Conservation (phyloP, 768 basidiomycete species). For the Asterophora lycoperdoides region DNA sequence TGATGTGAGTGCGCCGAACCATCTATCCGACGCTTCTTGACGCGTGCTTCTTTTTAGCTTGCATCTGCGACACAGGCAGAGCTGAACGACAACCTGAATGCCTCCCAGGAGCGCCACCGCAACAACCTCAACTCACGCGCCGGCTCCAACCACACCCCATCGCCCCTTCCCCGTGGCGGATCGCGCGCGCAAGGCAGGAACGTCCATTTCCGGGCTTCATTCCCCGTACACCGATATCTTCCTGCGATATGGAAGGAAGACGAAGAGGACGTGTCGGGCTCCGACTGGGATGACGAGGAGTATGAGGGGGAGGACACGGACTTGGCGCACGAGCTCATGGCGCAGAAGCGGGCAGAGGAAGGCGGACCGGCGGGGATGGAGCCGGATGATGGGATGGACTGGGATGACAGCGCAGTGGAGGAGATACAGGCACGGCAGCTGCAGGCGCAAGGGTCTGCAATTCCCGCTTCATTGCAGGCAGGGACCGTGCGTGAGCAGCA, state of each 20-base stretch:
- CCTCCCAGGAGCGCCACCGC: slow-evolving; percentile 51
- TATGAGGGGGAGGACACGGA: slow-evolving; percentile 69
- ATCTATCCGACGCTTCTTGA: not conserved
- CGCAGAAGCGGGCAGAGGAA: slow-evolving; percentile 31
- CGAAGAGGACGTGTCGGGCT: slow-evolving; percentile 52
- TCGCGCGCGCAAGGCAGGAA: slow-evolving; percentile 37
- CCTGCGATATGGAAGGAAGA: slow-evolving; percentile 83
- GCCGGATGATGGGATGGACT: slow-evolving; percentile 81
- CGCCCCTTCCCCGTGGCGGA: slow-evolving; percentile 42
- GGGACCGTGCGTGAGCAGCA: slow-evolving; percentile 29
- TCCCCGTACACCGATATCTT: slow-evolving; percentile 69
- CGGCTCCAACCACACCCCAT: slow-evolving; percentile 46
- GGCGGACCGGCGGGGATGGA: slow-evolving; percentile 43
- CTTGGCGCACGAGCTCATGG: slow-evolving; percentile 50
- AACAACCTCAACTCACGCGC: slow-evolving; percentile 46
- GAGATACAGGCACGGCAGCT: slow-evolving; percentile 37
- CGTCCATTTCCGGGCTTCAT: slow-evolving; percentile 71
- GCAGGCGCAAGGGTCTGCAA: slow-evolving; percentile 18
- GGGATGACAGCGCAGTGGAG: slow-evolving; percentile 72
- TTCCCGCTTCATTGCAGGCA: slow-evolving; percentile 35
- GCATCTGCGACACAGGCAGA: slow-evolving; percentile 74
- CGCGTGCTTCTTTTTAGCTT: slow-evolving; percentile 39
- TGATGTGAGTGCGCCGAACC: slow-evolving; percentile 57
- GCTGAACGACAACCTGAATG: slow-evolving; percentile 47
- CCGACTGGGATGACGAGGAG: slow-evolving; percentile 63